Conservation (phyloP, 768 basidiomycete genomes). For the Agrocybe chaxingu region DNA sequence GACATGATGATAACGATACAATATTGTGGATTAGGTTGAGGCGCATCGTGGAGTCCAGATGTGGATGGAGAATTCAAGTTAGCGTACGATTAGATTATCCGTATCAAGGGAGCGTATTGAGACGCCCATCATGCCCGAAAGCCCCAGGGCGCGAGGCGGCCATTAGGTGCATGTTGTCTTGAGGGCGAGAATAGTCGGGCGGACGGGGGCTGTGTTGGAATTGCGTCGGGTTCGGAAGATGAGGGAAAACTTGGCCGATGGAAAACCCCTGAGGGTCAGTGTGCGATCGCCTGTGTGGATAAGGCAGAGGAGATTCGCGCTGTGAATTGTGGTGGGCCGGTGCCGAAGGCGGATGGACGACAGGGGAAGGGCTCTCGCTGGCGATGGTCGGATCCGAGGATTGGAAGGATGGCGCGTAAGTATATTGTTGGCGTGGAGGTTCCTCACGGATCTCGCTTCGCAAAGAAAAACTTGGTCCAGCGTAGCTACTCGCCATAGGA, state of each 20-base stretch:
- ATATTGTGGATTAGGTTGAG: conserved; percentile 11
- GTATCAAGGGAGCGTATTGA: conserved; percentile 43
- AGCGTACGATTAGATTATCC: conserved; percentile 3
- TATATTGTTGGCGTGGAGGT: conserved; percentile 37
- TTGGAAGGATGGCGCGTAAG: conserved; percentile 51
- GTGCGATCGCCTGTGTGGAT: conserved; percentile 53
- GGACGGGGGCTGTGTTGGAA: conserved; percentile 37
- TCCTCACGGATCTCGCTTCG: conserved; percentile 46
- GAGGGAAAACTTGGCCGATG: conserved; percentile 44
- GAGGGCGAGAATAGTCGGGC: conserved; percentile 39
- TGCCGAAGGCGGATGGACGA: conserved; percentile 30
- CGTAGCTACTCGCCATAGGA: conserved; percentile 43
- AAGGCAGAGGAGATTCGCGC: conserved; percentile 44
- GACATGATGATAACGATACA: conserved; percentile 25
- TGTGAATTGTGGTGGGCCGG: conserved; percentile 37
- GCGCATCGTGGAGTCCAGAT: conserved; percentile 17
- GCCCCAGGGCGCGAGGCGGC: conserved; percentile 30
- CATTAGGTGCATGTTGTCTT: conserved; percentile 30
- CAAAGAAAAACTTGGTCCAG: conserved; percentile 41
- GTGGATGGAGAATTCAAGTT: neutral
- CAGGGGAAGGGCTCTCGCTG: conserved; percentile 39
- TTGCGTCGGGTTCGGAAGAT: conserved; percentile 44
- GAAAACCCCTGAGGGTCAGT: conserved; percentile 56
- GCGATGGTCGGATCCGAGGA: conserved; percentile 30
- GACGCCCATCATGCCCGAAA: conserved; percentile 44